phyloP scores from a whole-genome alignment of 2,329 filamentous ascomycete genomes.

The Cladophialophora exuberans region DNA sequence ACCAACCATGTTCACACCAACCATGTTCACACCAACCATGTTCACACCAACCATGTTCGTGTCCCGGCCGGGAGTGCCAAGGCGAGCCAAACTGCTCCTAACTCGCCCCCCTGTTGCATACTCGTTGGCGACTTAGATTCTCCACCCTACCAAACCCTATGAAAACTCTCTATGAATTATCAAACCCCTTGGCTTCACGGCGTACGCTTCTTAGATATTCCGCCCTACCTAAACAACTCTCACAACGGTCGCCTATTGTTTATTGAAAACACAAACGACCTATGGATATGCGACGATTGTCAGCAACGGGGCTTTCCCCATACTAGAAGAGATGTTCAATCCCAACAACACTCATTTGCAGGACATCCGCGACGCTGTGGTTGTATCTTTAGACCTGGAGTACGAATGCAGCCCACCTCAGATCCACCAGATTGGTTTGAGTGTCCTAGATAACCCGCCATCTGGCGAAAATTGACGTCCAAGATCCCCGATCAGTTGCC shows the following conservation, averaged over 20 bases:
- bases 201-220: background rate
- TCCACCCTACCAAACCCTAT: too few species aligned
- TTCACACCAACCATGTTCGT: background rate
- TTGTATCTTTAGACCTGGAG: background rate
- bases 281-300: background rate
- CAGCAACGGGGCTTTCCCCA: background rate
- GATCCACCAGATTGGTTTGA: background rate
- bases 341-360: background rate
- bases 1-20: background rate
- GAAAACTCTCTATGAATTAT: too few species aligned
- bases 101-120: too few species aligned
- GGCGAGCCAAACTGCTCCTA: too few species aligned
- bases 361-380: background rate
- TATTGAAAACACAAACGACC: background rate
- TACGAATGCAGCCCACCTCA: background rate
- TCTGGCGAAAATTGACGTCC: background rate
- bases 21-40: background rate
- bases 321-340: background rate
- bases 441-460: background rate
- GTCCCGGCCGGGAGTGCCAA: too few species aligned
- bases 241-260: background rate
- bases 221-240: background rate
- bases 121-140: too few species aligned
- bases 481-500: background rate
- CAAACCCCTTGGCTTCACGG: too few species aligned